Base-by-base conservation (phyloP, 108 stramenopile genomes). In the Bacterosira constricta region DNA sequence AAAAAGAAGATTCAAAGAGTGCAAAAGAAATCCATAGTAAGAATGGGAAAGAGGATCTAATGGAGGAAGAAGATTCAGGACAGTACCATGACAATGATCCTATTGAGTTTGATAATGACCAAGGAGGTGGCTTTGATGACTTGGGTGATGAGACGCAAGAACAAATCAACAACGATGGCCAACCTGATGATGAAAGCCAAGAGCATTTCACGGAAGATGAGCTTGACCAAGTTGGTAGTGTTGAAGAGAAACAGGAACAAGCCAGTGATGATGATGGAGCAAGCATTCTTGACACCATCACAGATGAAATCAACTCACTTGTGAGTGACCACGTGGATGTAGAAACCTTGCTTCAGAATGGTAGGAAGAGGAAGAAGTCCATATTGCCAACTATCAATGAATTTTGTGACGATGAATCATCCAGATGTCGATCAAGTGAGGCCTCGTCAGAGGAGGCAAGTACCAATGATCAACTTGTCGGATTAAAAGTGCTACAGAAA, bases 341-440 rank as follows among this genome's bases (percentile, higher is more conserved):
- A 20, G 53, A 69, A 17, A 44, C 55, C 8, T 21, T 57, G 27
- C 53, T 69, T 12, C 12, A 34, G 21, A 37, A 57, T 25, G 38
- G 17, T 13, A n/a, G 35, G 27, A 53, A 42, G 26, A 41, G 23
- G 18, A 18, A 20, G 17, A 47, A 52, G 6, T 69, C 68, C 45
- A 20, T 55, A 23, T 41, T 69, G 55, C 18, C 68, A 27, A 69
- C 68, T 0, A 69, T 69, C 18, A 53, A 54, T 13, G 68, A 69
- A 37, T 20, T 25, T 47, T 20, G n/a, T n/a, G n/a, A 31, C 13
- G 17, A 41, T 13, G 55, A 41, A 41, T 69, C 68, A 26, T 26
- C 34, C n/a, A 31, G 25, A 37, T 37, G 26, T 17, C 52, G 44
- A 38, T 57, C 68, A 26, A 69, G 68, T 46, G 55, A 29, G 30